Conservation (phyloP, 164 flowering plant species). For the Kalanchoe fedtschenkoi region DNA sequence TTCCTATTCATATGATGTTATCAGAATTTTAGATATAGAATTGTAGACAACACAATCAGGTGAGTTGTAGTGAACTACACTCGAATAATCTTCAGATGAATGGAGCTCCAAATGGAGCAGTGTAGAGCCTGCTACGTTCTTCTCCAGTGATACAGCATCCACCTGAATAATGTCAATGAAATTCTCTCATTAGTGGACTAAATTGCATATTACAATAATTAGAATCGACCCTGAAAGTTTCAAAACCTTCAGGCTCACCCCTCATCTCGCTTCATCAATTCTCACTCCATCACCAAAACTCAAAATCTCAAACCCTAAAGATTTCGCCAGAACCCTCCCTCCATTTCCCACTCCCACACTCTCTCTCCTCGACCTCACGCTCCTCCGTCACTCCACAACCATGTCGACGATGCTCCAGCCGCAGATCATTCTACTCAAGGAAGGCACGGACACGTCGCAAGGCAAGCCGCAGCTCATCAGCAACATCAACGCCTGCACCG, state of each 20-base stretch:
- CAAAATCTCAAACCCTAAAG: not conserved
- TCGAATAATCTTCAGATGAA: too few species aligned
- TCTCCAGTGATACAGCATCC: too few species aligned
- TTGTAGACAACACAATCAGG: too few species aligned
- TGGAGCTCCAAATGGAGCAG: too few species aligned
- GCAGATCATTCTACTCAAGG: conserved; percentile 85
- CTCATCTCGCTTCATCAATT: too few species aligned
- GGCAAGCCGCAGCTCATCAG: conserved; percentile 90
- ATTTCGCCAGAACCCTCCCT: not conserved
- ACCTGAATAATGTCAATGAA: too few species aligned
- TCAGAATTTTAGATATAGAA: too few species aligned
- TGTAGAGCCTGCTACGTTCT: too few species aligned
- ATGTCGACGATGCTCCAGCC: conserved; percentile 47
- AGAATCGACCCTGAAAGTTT: not conserved
- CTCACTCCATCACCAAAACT: not conserved
- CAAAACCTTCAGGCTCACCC: not conserved
- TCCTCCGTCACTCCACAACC: not conserved
- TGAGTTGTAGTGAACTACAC: too few species aligned
- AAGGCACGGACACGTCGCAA: conserved; percentile 97
- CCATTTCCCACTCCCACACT: not conserved
- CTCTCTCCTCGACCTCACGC: conserved; percentile 10
- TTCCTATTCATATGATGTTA: too few species aligned
- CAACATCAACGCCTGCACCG: conserved; percentile 90
- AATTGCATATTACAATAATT: too few species aligned
- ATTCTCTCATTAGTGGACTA: too few species aligned